A percentile compares a stretch with the other conserved stretches of the same genome.
These are phyloP conservation scores for Golubevia sp. DNA, from an alignment of 1,284 basidiomycete genomes.

Conservation along the genomic window DNA sequence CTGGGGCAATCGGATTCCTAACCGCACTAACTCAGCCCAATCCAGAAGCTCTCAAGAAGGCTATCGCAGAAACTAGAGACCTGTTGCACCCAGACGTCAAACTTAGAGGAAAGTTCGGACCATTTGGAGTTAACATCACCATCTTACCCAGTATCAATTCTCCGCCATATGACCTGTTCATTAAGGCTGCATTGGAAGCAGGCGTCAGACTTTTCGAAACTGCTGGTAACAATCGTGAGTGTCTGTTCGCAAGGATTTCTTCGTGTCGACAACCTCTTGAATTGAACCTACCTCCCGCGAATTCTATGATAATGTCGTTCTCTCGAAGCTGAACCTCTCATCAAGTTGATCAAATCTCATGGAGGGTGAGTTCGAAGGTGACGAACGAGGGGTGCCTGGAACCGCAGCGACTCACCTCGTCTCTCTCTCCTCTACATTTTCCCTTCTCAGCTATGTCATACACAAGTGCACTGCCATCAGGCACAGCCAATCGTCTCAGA, in stretches of 20 bases:
- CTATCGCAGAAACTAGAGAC: slow-evolving; percentile 76
- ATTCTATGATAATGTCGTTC: no score
- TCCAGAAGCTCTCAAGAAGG: slow-evolving; percentile 78
- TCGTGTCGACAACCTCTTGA: no score
- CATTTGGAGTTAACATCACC: slow-evolving; percentile 83
- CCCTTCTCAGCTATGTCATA: slow-evolving; percentile 71
- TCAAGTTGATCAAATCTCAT: slow-evolving; percentile 78
- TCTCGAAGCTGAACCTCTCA: slow-evolving; percentile 71
- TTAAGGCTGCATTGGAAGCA: slow-evolving; percentile 60
- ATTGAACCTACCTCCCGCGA: no score
- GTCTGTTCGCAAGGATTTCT: slow-evolving; percentile 29
- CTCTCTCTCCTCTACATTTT: slow-evolving; percentile 9
- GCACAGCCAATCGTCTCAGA: slow-evolving; percentile 71
- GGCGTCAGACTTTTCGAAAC: slow-evolving; percentile 83
- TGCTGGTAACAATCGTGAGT: slow-evolving; percentile 83
- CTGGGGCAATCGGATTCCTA: slow-evolving; percentile 83
- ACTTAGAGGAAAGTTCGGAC: slow-evolving; percentile 36
- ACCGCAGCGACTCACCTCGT: slow-evolving; percentile 34
- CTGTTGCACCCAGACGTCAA: slow-evolving; percentile 28
- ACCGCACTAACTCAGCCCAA: slow-evolving; percentile 85
- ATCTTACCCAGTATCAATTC: slow-evolving; percentile 86
- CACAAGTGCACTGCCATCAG: slow-evolving; percentile 94
- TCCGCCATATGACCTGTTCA: slow-evolving; percentile 76
- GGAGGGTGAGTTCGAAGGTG: slow-evolving; percentile 59
- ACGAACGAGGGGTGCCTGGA: slow-evolving; percentile 31